Percentiles rank a stretch among this genome's conserved stretches.
Conservation (phyloP, 495 filamentous ascomycete species). For the Podospora conica region DNA sequence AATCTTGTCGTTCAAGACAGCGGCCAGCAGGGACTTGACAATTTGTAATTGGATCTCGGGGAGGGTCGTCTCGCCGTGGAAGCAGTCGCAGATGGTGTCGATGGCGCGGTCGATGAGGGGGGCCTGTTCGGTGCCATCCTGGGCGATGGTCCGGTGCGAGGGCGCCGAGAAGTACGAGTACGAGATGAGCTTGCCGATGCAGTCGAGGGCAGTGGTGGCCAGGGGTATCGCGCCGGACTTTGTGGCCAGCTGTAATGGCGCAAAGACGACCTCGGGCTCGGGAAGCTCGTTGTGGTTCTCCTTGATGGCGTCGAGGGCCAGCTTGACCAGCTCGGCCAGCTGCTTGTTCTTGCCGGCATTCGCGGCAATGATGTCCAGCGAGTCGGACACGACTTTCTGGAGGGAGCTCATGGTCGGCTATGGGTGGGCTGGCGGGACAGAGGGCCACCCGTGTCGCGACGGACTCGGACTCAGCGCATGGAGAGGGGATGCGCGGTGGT, state of each 20-base stretch:
- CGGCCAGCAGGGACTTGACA: slow-evolving; percentile 90
- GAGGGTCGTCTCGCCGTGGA: slow-evolving; percentile 88
- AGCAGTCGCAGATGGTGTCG: slow-evolving; percentile 98
- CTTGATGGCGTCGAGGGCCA: slow-evolving; percentile 77
- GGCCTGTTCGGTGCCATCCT: slow-evolving; percentile 46
- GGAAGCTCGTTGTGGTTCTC: slow-evolving; percentile 61
- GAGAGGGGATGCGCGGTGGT: slow-evolving; percentile 2
- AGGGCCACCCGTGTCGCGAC: slow-evolving; percentile 34
- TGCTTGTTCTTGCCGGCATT: slow-evolving; percentile 77
- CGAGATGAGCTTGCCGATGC: slow-evolving; percentile 96
- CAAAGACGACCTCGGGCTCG: slow-evolving; percentile 86
- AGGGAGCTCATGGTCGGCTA: slow-evolving; percentile 73
- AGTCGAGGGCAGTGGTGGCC: slow-evolving; percentile 87
- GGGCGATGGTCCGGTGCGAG: slow-evolving; percentile 35
- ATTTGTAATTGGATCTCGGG: slow-evolving; percentile 94
- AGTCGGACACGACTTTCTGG: slow-evolving; percentile 79
- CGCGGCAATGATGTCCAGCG: slow-evolving; percentile 81
- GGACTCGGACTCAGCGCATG: slow-evolving; percentile 25
- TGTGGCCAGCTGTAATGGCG: slow-evolving; percentile 81
- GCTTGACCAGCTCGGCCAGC: slow-evolving; percentile 70
- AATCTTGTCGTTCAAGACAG: slow-evolving; percentile 95
- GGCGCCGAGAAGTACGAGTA: slow-evolving; percentile 94
- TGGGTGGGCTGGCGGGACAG: slow-evolving; percentile 22
- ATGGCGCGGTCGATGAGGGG: slow-evolving; percentile 92
- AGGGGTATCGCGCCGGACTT: slow-evolving; percentile 76